A percentile compares a stretch with the other conserved stretches of the same genome.
These are phyloP conservation scores for Diaporthe caulivora DNA, from an alignment of 2,329 filamentous ascomycete species.

Conservation along the genomic window DNA sequence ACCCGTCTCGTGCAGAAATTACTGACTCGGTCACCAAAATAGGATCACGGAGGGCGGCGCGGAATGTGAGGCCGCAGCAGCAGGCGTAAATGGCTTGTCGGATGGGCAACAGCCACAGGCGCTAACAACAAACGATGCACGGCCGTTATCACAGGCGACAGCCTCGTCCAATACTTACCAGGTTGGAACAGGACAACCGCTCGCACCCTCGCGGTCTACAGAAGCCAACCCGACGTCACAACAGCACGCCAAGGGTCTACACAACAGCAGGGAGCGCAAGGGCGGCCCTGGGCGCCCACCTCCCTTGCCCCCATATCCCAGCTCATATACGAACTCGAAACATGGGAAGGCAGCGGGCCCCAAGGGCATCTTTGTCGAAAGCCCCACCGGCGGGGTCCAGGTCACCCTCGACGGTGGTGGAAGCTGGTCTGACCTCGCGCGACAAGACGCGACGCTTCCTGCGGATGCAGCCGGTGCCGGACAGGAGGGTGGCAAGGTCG, in stretches of 20 bases:
- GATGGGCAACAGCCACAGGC: slow-evolving; percentile 54
- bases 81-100: slow-evolving; percentile 31
- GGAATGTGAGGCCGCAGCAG: slow-evolving; percentile 30
- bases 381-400: slow-evolving; percentile 86
- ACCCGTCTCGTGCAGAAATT: neutral
- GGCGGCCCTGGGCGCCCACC: slow-evolving; percentile 49
- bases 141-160: slow-evolving; percentile 51
- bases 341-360: slow-evolving; percentile 57
- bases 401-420: slow-evolving; percentile 90
- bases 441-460: slow-evolving; percentile 82
- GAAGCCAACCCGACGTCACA: slow-evolving; percentile 17
- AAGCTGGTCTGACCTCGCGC: slow-evolving; percentile 91
- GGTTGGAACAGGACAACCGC: slow-evolving; percentile 38
- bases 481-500: slow-evolving; percentile 62
- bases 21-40: slow-evolving; percentile 35
- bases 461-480: slow-evolving; percentile 70
- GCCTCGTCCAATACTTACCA: slow-evolving; percentile 43
- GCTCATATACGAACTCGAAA: slow-evolving; percentile 54
- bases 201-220: slow-evolving; percentile 27
- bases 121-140: slow-evolving; percentile 64
- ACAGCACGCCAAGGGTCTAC: slow-evolving; percentile 27
- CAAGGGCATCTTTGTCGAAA: slow-evolving; percentile 77
- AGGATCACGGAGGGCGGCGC: slow-evolving; percentile 44
- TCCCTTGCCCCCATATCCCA: slow-evolving; percentile 61
- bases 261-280: slow-evolving; percentile 33